Evolutionary conservation across 352 stramenopile species (phyloP), one percentile per base, ranked within the genome.

Genomic region (Globisporangium viniferum): DNA sequence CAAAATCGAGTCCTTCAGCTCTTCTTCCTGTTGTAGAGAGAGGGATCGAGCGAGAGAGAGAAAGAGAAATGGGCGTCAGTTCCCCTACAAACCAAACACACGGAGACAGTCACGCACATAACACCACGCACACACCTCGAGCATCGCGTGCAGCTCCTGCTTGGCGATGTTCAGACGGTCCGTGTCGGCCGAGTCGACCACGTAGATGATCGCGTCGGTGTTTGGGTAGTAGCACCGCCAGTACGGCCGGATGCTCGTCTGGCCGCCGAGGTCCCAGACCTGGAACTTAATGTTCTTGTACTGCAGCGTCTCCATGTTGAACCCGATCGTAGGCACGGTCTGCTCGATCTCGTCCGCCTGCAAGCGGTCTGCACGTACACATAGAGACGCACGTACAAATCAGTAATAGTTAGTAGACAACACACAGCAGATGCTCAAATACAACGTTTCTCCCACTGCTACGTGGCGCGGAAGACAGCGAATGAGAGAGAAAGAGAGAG

Each of bases 211-310:
- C 41, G 91, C 94, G 77, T 99, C 95, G 33, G 98, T 99, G 81
- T 99, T 99, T 48, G 97, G 97, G 80, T 99, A 99, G 75, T 99
- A 99, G 83, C 96, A 99, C 57, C 97, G 82, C 98, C 98, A 99
- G 80, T 99, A 99, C 3, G 98, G 98, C 48, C 98, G 96, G 77
- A 99, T 99, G 73, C 87, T 99, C n/a, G 97, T 99, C 86, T 99
- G 98, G 27, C 98, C 98, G 64, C 98, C 98, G 46, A 99, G 78
- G 83, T 99, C 98, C 98, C 98, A 99, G 49, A 99, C 97, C 89
- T 99, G 92, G 86, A 99, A 99, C 83, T 98, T 94, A 63, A 97
- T 94, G 65, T 97, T 96, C 70, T 95, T 95, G 76, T 96, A 94
- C 76, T 95, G 84, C 57, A 98, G 77, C 55, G 88, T 96, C 77